Conservation (phyloP, 2,329 filamentous ascomycete species). For the Aspergillus pseudonomiae region DNA sequence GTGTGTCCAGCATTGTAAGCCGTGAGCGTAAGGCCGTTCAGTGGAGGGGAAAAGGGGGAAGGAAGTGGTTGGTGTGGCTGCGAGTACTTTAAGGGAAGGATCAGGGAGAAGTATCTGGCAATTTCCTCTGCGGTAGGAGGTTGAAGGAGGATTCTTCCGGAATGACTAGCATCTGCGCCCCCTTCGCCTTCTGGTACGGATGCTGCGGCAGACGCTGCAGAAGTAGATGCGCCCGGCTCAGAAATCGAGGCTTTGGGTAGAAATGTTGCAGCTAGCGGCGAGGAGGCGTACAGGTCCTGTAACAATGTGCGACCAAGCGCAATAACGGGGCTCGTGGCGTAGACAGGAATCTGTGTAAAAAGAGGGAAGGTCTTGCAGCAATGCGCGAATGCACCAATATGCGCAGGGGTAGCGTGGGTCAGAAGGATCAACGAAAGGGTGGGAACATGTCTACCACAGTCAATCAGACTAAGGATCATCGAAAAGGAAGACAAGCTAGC, state of each 20-base stretch:
- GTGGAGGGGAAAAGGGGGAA: constrained; percentile 82
- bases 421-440: constrained; percentile 91
- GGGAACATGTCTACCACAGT: constrained; percentile 70
- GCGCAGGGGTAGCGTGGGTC: constrained; percentile 88
- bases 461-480: background rate
- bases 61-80: constrained; percentile 89
- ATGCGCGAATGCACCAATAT: constrained; percentile 91
- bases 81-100: constrained; percentile 93
- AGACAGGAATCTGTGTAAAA: constrained; percentile 90
- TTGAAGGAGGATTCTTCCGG: constrained; percentile 57
- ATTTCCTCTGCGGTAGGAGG: constrained; percentile 87
- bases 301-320: constrained; percentile 87
- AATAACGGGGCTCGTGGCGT: constrained; percentile 91
- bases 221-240: constrained; percentile 53
- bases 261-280: constrained; percentile 82
- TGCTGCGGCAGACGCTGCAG: constrained; percentile 36
- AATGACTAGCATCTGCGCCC: constrained; percentile 35
- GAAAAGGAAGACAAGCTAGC: constrained; percentile 15
- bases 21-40: constrained; percentile 90
- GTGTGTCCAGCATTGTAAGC: constrained; percentile 97
- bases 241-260: constrained; percentile 74
- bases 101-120: constrained; percentile 83
- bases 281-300: constrained; percentile 89
- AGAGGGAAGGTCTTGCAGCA: constrained; percentile 95
- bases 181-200: constrained; percentile 31